Percentiles rank a stretch among this genome's conserved stretches.
Evolutionary conservation across 2,329 filamentous ascomycete species (phyloP).

Genomic region (Fusarium hainanense): DNA sequence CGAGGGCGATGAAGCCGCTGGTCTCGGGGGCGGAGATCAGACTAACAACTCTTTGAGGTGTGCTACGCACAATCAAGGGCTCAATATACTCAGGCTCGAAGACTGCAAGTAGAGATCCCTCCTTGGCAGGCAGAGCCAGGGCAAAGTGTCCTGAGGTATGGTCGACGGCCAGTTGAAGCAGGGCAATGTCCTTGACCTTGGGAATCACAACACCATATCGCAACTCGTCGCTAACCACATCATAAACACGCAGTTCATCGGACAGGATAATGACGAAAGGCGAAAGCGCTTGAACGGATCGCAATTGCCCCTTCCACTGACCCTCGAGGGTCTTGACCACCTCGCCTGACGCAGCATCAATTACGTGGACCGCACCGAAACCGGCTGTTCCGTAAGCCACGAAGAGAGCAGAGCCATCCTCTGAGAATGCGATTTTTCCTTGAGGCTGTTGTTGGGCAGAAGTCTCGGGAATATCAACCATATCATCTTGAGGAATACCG

Average conservation of each 20-base stretch:
- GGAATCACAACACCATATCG: constrained; percentile 72
- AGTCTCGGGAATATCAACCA: constrained; percentile 45
- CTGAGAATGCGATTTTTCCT: constrained; percentile 80
- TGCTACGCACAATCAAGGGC: constrained; percentile 68
- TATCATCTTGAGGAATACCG: constrained; percentile 57
- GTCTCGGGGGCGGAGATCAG: constrained; percentile 72
- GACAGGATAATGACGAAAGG: constrained; percentile 81
- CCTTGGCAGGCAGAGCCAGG: constrained; percentile 62
- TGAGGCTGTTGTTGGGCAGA: constrained; percentile 54
- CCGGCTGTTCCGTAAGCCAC: constrained; percentile 67
- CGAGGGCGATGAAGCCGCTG: constrained; percentile 79
- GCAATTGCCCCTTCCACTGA: constrained; percentile 72
- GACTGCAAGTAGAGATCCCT: constrained; percentile 69
- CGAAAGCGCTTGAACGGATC: constrained; percentile 76
- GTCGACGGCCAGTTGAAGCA: constrained; percentile 79
- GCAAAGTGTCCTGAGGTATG: constrained; percentile 72
- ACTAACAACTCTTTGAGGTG: constrained; percentile 70
- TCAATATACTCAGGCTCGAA: constrained; percentile 71
- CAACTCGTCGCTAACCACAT: constrained; percentile 82
- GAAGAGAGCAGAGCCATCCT: constrained; percentile 86
- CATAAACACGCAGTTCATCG: constrained; percentile 79
- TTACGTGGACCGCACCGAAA: constrained; percentile 75
- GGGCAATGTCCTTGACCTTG: constrained; percentile 54
- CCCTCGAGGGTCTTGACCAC: constrained; percentile 75
- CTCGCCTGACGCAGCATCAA: constrained; percentile 76